Evolutionary conservation across 2,329 filamentous ascomycete species (phyloP), one percentile per base, ranked within the genome.

Genomic region (Beauveria brongniartii): DNA sequence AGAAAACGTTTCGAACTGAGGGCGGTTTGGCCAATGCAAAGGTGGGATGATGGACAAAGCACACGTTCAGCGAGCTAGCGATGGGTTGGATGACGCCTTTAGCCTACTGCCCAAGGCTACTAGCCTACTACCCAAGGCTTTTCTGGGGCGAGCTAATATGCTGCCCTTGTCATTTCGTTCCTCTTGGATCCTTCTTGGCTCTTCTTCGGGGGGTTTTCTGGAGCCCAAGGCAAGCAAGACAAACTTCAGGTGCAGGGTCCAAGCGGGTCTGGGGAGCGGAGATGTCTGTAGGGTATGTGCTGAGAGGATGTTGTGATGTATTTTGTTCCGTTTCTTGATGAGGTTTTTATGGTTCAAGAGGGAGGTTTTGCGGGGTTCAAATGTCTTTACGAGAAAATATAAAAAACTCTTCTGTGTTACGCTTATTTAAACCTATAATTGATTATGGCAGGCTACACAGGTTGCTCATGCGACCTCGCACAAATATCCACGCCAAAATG

Each of bases 51-150:
- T 41, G 55, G 44, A 47, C 28, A 51, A 44, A 44, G 28, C 22
- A 37, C 37, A 22, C 20, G 28, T 16, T 18, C 5, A 47, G 48
- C 50, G 28, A 34, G 24, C 57, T 59, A 59, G 57, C 40, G 26
- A 53, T 40, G 57, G 9, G 34, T 20, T 37, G 50, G 57, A 40
- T 59, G 56, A 59, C 56, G 48, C 56, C 53, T 53, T 37, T 34
- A 14, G 28, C 10, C 56, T 59, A 59, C 47, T 22, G 3, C 22
- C 40, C 20, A 30, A 30, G 28, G 46, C 48, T 37, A 5, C 47
- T 14, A 30, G 28, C 34, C 48, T 37, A 5, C 47, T 14, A 14
- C 10, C 28, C 22, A 30, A 30, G 30, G 46, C 41, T 37, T 18
- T 37, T 18, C 14, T 47, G 48, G 56, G 56, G 56, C 56, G 41